Base-by-base conservation (phyloP, 306 rosid species). In the Lathyrus aphaca region DNA sequence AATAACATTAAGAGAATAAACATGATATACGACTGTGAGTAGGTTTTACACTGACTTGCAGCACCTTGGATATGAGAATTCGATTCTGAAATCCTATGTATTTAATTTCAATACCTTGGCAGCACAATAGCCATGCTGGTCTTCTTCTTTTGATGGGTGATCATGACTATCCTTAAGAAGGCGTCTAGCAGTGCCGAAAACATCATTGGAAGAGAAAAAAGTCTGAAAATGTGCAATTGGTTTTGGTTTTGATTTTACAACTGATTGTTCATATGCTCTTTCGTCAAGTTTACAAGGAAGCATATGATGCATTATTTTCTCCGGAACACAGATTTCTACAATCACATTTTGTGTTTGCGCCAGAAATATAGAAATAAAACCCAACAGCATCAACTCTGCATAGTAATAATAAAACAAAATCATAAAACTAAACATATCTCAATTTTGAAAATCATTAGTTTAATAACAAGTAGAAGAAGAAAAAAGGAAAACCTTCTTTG, bases 371-470 rank as follows among this genome's bases (percentile, higher is more conserved):
- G 97, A 94, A 50, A 90, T 94, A 45, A 94, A 94, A 2, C 97
- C 98, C 90, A 93, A 46, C 60, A 93, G 69, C 97, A 90, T 93
- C 77, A 93, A 58, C 85, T 93, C 98, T 88, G 84, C 38, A 53
- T 10, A 19, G 58, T 50, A 25, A 68, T 19, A 38, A 37, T 18
- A 21, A 21, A 23, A 53, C 0, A 48, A 48, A 48, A 48, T 48
- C 56, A 48, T 27, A 49, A 63, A 25, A 6, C 8, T 64, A 48
- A 43, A 40, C 21, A 64, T 15, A 46, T 11, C 25, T 11, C 19
- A 50, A 50, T 17, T 17, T 51, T 35, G 39, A 35, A 7, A 35
- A 35, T 35, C 39, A 35, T 35, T 35, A 35, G 9, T 45, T 45
- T 45, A 45, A 45, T 45, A n/a, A n/a, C 5, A 32, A 15, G 17